Evolutionary conservation across 768 basidiomycete species (phyloP).

Genomic region (Mycena pura): DNA sequence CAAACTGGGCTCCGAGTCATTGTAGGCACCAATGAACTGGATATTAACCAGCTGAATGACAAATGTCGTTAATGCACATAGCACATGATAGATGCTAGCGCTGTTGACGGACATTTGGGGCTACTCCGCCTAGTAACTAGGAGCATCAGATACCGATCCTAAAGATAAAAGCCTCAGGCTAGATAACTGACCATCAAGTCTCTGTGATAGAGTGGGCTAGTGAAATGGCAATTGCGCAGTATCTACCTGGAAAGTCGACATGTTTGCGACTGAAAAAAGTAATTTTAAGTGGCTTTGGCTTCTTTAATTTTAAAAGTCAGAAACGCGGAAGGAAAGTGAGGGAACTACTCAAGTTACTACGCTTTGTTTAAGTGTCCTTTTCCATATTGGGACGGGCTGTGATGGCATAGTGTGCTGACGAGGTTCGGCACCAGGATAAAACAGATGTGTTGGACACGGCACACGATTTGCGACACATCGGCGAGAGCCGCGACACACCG

Average conservation of each 20-base stretch:
- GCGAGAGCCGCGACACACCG: too few species aligned
- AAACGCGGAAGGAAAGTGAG: neutral
- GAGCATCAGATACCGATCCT: neutral
- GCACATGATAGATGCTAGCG: slow-evolving; percentile 3
- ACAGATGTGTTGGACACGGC: too few species aligned
- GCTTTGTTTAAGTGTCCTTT: neutral
- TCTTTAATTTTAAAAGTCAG: neutral
- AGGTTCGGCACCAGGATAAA: too few species aligned
- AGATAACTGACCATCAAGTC: neutral
- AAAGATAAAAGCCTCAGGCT: slow-evolving; percentile 1
- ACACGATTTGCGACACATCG: too few species aligned
- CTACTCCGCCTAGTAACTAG: neutral
- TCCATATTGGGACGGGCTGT: too few species aligned
- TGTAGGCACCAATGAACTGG: slow-evolving; percentile 10
- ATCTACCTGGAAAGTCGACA: neutral
- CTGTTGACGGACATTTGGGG: neutral
- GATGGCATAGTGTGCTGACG: too few species aligned
- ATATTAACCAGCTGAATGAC: slow-evolving; percentile 5
- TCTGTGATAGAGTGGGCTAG: neutral
- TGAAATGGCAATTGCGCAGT: slow-evolving; percentile 3
- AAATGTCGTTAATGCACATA: neutral
- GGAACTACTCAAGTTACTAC: slow-evolving; percentile 1
- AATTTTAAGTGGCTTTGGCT: neutral
- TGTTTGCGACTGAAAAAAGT: neutral
- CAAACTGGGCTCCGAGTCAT: slow-evolving; percentile 8